phyloP scores from a whole-genome alignment of 257 asterid genomes.

The Solanum acaule region DNA sequence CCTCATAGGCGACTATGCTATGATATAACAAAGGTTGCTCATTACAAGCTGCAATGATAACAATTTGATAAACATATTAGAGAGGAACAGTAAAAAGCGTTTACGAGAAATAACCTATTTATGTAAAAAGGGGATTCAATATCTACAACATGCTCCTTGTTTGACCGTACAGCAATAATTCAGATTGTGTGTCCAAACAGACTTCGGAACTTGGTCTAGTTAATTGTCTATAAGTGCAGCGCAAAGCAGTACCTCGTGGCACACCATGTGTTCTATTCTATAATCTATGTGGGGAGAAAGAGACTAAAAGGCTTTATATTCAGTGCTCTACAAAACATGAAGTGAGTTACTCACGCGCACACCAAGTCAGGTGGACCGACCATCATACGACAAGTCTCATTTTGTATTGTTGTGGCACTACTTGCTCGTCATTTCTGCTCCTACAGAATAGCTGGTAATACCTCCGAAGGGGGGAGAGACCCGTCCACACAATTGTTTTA shows the following conservation, averaged over 20 bases:
- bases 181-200: neutral
- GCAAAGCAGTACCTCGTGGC: neutral
- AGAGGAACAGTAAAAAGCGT: neutral
- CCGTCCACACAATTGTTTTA: neutral
- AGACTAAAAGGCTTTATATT: neutral
- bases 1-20: neutral
- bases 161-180: neutral
- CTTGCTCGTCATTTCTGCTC: neutral
- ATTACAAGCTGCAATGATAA: neutral
- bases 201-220: neutral
- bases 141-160: neutral
- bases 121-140: neutral
- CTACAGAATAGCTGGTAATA: neutral
- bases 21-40: neutral
- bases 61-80: neutral
- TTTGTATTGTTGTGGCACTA: neutral
- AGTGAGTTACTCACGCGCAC: neutral
- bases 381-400: neutral
- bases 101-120: neutral
- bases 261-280: neutral
- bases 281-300: neutral
- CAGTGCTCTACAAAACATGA: neutral
- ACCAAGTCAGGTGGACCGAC: no score
- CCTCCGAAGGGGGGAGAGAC: neutral
- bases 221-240: neutral